These are phyloP conservation scores for Actinomortierella ambigua DNA, from an alignment of 371 early-diverging fungal genomes.

Conservation along the genomic window DNA sequence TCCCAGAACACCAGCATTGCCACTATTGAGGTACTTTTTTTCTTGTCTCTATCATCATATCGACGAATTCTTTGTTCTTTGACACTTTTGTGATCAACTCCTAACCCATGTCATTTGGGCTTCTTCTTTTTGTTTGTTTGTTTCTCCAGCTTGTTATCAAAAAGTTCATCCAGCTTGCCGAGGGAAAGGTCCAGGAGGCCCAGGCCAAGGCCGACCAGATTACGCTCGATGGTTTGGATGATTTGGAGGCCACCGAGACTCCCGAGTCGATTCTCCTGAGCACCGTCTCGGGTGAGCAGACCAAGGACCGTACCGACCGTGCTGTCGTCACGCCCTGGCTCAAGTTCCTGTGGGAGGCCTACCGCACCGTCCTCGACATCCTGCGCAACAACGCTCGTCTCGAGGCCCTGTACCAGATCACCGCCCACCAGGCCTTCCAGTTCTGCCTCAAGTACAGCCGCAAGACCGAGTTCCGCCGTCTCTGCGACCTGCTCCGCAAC, in stretches of 20 bases:
- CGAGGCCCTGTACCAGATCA: slow-evolving; percentile 91
- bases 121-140: not conserved
- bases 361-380: slow-evolving; percentile 95
- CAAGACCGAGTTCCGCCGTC: slow-evolving; percentile 97
- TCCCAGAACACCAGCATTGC: slow-evolving; percentile 92
- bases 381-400: slow-evolving; percentile 95
- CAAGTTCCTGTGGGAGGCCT: slow-evolving; percentile 98
- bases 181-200: slow-evolving; percentile 89
- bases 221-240: slow-evolving; percentile 83
- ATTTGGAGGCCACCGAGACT: slow-evolving; percentile 94
- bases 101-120: not conserved
- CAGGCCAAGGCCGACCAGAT: slow-evolving; percentile 92
- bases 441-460: slow-evolving; percentile 95
- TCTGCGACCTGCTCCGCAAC: slow-evolving; percentile 95
- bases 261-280: slow-evolving; percentile 95
- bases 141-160: slow-evolving; percentile 75
- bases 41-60: not conserved
- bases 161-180: slow-evolving; percentile 84
- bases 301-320: slow-evolving; percentile 95
- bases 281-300: slow-evolving; percentile 93
- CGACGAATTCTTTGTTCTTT: not conserved
- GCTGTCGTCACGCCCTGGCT: slow-evolving; percentile 98
- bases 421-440: slow-evolving; percentile 91
- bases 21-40: slow-evolving; percentile 76
- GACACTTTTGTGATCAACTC: not conserved